Percentiles rank a stretch among this genome's conserved stretches.
phyloP scores from a whole-genome alignment of 164 flowering plant species.

The Piper longum region DNA sequence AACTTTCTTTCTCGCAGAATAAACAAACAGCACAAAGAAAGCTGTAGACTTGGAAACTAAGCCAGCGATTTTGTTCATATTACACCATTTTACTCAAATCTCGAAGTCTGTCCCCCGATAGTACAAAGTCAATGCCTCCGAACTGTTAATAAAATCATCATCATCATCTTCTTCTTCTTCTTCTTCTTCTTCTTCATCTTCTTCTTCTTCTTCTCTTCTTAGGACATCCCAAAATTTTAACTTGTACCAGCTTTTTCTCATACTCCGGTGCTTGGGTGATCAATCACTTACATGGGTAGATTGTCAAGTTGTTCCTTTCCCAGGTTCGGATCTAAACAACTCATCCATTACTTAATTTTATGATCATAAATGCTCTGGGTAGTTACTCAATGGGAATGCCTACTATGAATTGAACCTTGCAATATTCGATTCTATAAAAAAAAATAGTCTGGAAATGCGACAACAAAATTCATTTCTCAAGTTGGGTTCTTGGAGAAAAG shows the following conservation, averaged over 20 bases:
- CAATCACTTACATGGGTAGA: background rate
- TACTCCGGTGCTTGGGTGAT: background rate
- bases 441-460: conserved; percentile 8
- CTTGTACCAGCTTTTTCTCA: background rate
- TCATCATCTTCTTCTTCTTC: background rate
- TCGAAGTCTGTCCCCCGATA: background rate
- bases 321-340: background rate
- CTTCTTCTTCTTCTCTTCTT: background rate
- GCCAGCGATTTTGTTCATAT: background rate
- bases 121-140: too few relatives aligned
- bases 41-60: background rate
- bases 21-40: background rate
- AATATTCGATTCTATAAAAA: too few relatives aligned
- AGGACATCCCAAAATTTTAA: background rate
- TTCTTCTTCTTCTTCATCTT: background rate
- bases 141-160: too few relatives aligned
- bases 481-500: conserved; percentile 20
- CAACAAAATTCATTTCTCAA: conserved; percentile 8
- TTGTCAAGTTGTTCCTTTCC: background rate
- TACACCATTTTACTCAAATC: background rate
- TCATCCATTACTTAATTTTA: background rate
- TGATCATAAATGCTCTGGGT: background rate
- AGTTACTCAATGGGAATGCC: background rate
- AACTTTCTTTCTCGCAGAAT: background rate
- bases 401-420: too few relatives aligned